Conservation (phyloP, 441 rosid species). For the Corymbia citriodora region DNA sequence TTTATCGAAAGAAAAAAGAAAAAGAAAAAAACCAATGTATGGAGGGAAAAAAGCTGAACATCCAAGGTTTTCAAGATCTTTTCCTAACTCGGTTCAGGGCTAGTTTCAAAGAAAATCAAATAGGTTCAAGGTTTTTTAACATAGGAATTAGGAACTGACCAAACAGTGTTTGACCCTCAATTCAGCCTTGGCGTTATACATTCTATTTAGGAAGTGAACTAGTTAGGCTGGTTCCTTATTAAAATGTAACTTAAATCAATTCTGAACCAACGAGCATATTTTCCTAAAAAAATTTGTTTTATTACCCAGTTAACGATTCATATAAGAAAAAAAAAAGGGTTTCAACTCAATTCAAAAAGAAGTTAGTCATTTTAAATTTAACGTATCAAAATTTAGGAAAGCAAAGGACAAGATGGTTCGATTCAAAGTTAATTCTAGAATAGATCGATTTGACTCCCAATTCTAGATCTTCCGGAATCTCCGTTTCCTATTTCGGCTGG, state of each 20-base stretch:
- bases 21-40: not conserved
- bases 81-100: not conserved
- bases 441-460: not conserved
- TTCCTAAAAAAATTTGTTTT: accelerated
- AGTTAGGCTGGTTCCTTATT: accelerated
- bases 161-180: not conserved
- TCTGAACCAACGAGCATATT: not conserved
- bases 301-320: not conserved
- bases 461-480: not conserved
- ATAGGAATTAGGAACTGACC: not conserved
- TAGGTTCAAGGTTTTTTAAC: not conserved
- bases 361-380: accelerated
- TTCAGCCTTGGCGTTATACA: not conserved
- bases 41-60: not conserved
- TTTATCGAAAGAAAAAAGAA: not conserved
- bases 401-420: accelerated
- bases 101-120: accelerated
- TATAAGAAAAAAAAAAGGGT: not conserved
- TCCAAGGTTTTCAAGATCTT: not conserved
- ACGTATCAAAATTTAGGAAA: not conserved
- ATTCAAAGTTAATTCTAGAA: not conserved
- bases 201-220: not conserved
- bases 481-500: not conserved
- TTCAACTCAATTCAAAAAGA: not conserved
- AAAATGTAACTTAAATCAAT: not conserved